Evolutionary conservation across 257 asterid species (phyloP), one percentile per base, ranked within the genome.

Genomic region (Dorcoceras hygrometricum): DNA sequence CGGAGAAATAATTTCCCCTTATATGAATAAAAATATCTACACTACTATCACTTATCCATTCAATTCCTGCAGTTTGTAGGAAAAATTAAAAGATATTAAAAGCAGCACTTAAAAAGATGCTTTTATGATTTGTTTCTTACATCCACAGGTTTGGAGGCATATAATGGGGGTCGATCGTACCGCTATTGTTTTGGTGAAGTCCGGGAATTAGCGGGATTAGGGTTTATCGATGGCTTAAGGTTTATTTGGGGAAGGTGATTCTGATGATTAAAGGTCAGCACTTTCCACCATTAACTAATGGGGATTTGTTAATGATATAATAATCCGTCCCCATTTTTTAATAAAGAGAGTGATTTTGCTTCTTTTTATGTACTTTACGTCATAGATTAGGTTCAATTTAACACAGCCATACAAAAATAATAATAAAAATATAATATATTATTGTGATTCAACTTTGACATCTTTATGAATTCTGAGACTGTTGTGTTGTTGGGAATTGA

Each of bases 401-500:
- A 43, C 20, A 46, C 19, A 46, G 53, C 0, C 53, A 16, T 4
- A 46, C 8, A 16, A 4, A 46, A 46, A 14, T 16, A 4, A 14
- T 46, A 3, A 16, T 16, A 4, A 14, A 14, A 3, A 16, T 46
- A 46, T 46, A 46, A 46, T 46, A 46, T 46, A 0, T 46, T 46
- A 46, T 16, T 46, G 53, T 22, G 62, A 54, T 78, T 48, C 27
- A 61, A 65, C 51, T 65, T 58, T 46, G 66, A 56, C 68, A 57
- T 65, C 28, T 54, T 31, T n/a, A n/a, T n/a, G n/a, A n/a, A n/a
- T n/a, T n/a, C n/a, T 10, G n/a, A 53, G 50, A 50, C 72, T 67
- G 66, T 25, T 67, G 66, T 25, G 31, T 65, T 62, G 46, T 80
- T 64, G 76, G 80, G 63, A 73, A 67, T 57, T 34, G 79, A 43